phyloP scores from a whole-genome alignment of 768 basidiomycete genomes.

The Lactarius tabidus region DNA sequence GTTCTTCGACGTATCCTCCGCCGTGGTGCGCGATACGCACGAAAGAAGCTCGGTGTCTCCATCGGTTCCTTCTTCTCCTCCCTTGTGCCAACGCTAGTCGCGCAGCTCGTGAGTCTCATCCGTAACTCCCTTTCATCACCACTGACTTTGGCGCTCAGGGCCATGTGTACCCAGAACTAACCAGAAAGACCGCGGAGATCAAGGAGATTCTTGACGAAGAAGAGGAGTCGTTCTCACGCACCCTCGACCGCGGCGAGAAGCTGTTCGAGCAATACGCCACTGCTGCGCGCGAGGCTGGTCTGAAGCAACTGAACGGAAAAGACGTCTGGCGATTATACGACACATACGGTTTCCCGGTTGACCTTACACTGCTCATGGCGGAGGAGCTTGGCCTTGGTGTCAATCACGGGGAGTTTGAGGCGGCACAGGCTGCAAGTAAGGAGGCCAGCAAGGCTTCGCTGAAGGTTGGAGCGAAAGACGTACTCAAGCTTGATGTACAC shows the following conservation, averaged over 20 bases:
- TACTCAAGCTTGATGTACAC: conserved; percentile 92
- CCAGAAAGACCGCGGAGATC: conserved; percentile 72
- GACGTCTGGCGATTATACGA: conserved; percentile 98
- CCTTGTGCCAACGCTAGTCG: conserved; percentile 82
- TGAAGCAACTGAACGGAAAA: conserved; percentile 71
- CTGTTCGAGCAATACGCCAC: conserved; percentile 86
- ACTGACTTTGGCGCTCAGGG: conserved; percentile 47
- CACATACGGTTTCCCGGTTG: conserved; percentile 97
- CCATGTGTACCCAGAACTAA: conserved; percentile 88
- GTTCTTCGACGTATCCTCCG: conserved; percentile 93
- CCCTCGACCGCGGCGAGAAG: conserved; percentile 93
- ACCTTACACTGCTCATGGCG: conserved; percentile 95
- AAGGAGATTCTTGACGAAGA: conserved; percentile 97
- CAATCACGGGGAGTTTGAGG: conserved; percentile 86
- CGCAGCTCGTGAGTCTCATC: conserved; percentile 65
- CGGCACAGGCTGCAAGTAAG: conserved; percentile 82
- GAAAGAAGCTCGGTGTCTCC: conserved; percentile 88
- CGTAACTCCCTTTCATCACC: neutral
- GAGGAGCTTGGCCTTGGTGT: conserved; percentile 83
- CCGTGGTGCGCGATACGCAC: conserved; percentile 91
- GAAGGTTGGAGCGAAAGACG: conserved; percentile 63
- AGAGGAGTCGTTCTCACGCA: conserved; percentile 96
- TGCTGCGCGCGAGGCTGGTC: conserved; percentile 57
- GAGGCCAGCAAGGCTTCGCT: conserved; percentile 84
- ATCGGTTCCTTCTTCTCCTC: conserved; percentile 96